phyloP scores from a whole-genome alignment of 306 rosid species.

The Pyrus bretschneideri region DNA sequence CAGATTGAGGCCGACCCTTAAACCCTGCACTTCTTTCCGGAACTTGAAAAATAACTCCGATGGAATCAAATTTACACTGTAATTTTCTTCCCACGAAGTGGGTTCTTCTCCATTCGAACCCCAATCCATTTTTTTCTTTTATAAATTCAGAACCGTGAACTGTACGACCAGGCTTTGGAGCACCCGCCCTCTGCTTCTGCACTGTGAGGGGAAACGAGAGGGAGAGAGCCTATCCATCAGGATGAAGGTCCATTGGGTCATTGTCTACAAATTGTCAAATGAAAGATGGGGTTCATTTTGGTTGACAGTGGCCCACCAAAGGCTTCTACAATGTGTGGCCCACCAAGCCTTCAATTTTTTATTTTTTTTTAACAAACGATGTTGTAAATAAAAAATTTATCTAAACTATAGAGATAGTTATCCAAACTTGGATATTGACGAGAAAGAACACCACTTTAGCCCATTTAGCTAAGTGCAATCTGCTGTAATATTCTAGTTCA shows the following conservation, averaged over 20 bases:
- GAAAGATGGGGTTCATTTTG: neutral
- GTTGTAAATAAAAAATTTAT: too few relatives aligned
- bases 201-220: neutral
- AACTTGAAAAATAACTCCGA: constrained; percentile 78
- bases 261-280: neutral
- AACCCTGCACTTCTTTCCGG: constrained; percentile 67
- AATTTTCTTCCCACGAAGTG: constrained; percentile 65
- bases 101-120: constrained; percentile 52
- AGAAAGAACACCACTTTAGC: neutral
- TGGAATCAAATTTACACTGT: constrained; percentile 63
- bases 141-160: constrained; percentile 11
- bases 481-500: too few relatives aligned
- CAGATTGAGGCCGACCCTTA: constrained; percentile 77
- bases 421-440: neutral
- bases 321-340: neutral
- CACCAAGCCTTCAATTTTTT: neutral
- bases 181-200: neutral
- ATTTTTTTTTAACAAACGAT: too few relatives aligned
- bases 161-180: neutral
- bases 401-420: neutral
- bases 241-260: neutral
- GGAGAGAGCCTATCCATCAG: neutral
- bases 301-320: neutral
- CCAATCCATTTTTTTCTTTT: constrained; percentile 34
- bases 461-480: neutral